Evolutionary conservation across 345 rosid species (phyloP).

Genomic region (Kernera saxatilis): DNA sequence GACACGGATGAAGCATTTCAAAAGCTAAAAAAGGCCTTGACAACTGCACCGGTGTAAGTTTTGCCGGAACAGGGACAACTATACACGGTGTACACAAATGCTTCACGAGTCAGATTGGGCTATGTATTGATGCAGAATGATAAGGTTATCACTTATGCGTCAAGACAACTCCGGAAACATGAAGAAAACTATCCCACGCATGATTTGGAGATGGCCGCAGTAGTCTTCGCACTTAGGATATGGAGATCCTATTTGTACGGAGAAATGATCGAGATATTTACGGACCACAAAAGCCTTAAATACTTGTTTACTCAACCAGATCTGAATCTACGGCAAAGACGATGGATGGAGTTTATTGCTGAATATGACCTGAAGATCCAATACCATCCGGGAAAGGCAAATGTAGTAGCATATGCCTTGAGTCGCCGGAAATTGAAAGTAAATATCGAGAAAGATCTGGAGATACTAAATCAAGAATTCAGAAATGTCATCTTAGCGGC

Average conservation of each 20-base stretch:
- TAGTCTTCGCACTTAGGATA: background rate
- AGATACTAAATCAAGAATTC: background rate
- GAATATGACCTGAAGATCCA: background rate
- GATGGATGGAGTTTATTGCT: background rate
- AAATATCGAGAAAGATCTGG: background rate
- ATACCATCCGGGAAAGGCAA: background rate
- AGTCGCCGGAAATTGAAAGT: background rate
- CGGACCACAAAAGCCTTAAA: background rate
- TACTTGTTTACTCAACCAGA: background rate
- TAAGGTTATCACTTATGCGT: background rate
- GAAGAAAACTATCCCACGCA: background rate
- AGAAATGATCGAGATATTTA: background rate
- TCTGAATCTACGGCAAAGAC: background rate
- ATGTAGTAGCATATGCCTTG: background rate
- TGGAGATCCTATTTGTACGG: background rate
- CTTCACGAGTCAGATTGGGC: background rate
- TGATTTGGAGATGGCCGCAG: background rate
- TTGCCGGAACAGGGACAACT: background rate
- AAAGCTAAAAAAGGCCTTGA: background rate
- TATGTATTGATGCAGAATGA: background rate
- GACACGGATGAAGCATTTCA: rapidly evolving
- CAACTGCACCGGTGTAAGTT: background rate
- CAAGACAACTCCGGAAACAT: background rate
- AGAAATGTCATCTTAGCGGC: too few species aligned
- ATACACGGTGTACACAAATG: background rate